Evolutionary conservation across 2,329 filamentous ascomycete species (phyloP).

Genomic region (Ophiognomonia clavigignenti-juglandacearum): DNA sequence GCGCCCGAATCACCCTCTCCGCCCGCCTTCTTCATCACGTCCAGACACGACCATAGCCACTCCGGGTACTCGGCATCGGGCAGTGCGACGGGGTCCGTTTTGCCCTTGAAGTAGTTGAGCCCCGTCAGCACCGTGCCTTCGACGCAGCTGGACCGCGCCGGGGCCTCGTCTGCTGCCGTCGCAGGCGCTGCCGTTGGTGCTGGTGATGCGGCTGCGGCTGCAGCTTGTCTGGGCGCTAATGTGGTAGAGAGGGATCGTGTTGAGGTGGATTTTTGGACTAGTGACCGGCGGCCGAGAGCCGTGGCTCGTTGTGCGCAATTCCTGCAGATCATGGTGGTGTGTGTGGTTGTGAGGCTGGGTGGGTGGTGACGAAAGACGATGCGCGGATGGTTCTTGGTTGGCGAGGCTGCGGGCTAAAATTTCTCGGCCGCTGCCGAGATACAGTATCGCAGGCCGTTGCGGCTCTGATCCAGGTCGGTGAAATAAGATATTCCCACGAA

Average conservation of each 20-base stretch:
- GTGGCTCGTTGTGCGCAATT: slow-evolving; percentile 46
- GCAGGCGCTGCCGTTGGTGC: no score
- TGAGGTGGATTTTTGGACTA: slow-evolving; percentile 17
- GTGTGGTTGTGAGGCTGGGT: slow-evolving; percentile 15
- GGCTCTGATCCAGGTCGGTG: no score
- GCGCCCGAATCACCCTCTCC: slow-evolving; percentile 47
- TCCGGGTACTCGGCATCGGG: slow-evolving; percentile 72
- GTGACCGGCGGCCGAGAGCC: slow-evolving; percentile 25
- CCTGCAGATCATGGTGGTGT: slow-evolving; percentile 36
- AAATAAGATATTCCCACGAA: no score
- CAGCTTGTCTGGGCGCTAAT: slow-evolving; percentile 18
- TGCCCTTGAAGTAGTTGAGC: slow-evolving; percentile 72
- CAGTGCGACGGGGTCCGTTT: slow-evolving; percentile 67
- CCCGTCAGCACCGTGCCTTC: slow-evolving; percentile 68
- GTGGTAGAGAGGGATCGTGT: slow-evolving; percentile 37
- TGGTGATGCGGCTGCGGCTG: slow-evolving; percentile 27
- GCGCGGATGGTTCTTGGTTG: slow-evolving; percentile 5
- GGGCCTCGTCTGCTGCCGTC: slow-evolving; percentile 17
- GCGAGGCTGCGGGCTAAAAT: slow-evolving; percentile 10
- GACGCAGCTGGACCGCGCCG: slow-evolving; percentile 46
- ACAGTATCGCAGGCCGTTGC: no score
- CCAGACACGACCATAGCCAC: slow-evolving; percentile 74
- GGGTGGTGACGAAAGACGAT: slow-evolving; percentile 11
- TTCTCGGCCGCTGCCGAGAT: slow-evolving; percentile 11
- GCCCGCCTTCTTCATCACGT: slow-evolving; percentile 51